These are phyloP conservation scores for Chlorella sp. DNA, from an alignment of 139 green algal species.

Conservation along the genomic window DNA sequence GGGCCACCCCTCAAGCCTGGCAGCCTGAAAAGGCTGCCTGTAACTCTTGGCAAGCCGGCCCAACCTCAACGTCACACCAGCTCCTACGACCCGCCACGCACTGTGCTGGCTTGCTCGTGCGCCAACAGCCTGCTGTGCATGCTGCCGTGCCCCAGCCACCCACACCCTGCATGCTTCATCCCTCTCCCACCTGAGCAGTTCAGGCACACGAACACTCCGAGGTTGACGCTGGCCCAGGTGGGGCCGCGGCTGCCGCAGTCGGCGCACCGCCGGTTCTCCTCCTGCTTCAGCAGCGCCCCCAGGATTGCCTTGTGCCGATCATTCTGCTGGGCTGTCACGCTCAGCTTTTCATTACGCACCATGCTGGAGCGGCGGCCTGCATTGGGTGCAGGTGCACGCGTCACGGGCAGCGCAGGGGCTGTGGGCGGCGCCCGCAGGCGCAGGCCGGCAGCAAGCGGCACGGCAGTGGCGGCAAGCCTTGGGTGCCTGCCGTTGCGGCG, in stretches of 20 bases:
- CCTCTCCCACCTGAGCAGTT: constrained; percentile 74
- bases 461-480: too few species aligned
- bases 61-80: too few species aligned
- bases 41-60: not conserved
- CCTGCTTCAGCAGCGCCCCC: constrained; percentile 70
- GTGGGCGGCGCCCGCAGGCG: too few species aligned
- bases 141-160: too few species aligned
- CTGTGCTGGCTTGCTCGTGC: too few species aligned
- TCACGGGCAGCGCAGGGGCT: too few species aligned
- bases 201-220: constrained; percentile 92
- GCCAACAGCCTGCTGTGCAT: not conserved
- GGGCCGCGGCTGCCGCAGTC: constrained; percentile 86
- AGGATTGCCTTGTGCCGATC: constrained; percentile 82
- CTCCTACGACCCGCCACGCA: too few species aligned
- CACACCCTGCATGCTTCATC: not conserved
- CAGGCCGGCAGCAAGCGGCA: too few species aligned
- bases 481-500: too few species aligned
- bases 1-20: not conserved
- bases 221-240: constrained; percentile 87
- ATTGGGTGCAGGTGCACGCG: too few species aligned
- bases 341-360: constrained; percentile 72
- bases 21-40: not conserved
- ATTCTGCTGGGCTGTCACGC: constrained; percentile 79
- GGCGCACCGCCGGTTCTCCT: constrained; percentile 82
- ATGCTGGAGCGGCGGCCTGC: not conserved